Evolutionary conservation across 768 basidiomycete genomes (phyloP), one percentile per base, ranked within the genome.

Genomic region (Termitomyces sp.): DNA sequence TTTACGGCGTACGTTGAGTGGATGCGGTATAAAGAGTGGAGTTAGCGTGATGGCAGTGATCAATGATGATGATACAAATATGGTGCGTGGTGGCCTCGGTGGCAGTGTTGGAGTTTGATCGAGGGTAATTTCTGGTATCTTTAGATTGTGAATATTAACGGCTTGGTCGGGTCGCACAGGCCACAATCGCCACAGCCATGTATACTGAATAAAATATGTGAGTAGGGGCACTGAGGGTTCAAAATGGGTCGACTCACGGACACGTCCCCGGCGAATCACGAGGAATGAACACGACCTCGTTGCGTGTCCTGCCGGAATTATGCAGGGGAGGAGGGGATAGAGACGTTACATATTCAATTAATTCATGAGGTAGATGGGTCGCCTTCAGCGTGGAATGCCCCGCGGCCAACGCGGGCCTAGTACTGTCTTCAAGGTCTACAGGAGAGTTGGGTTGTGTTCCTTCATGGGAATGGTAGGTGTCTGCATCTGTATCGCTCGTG

Each of bases 211-310:
- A 23, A 17, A n/a, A 30, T 17, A 55, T 42, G 52, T 59, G 17
- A 62, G 48, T 27, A 19, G 35, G n/a, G 21, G 17, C 14, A 37
- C 23, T 32, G 0, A 14, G 16, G 14, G 11, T 23, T 44, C 3
- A 17, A 45, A 21, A 39, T 48, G 11, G 30, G 23, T 39, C 19
- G 40, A 59, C 63, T 59, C 23, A 64, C 63, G 57, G 58, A 51
- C 63, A 64, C 9, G 59, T 63, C 42, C 59, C 63, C 57, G 57
- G 59, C 12, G 57, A 39, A 39, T 62, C 56, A 34, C 55, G 58
- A 35, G 61, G 57, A 21, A 60, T 35, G 50, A 21, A 59, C 55
- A 64, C 55, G 50, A 64, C 57, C 34, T 62, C 53, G 54, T 61
- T 61, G 48, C 61, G 61, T 58, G 59, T 59, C 41, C 42, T 58